A percentile compares a stretch with the other conserved stretches of the same genome.
Conservation (phyloP, 805 yeast genomes). For the Myxozyma geophila region DNA sequence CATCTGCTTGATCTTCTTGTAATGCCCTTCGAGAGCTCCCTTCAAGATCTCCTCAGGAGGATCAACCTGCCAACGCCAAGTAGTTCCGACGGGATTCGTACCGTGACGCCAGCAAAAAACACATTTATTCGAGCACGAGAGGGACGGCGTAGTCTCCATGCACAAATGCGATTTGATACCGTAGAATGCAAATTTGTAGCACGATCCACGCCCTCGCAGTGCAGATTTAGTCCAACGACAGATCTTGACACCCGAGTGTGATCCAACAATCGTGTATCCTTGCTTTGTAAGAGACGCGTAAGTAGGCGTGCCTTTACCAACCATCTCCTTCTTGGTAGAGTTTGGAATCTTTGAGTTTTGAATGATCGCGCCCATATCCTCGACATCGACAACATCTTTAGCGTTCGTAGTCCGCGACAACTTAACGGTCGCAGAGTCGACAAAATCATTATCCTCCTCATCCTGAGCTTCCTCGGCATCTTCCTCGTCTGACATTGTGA, state of each 20-base stretch:
- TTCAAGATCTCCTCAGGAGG: constrained; percentile 80
- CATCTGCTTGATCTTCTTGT: constrained; percentile 90
- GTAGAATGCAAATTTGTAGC: constrained; percentile 90
- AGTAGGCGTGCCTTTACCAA: constrained; percentile 86
- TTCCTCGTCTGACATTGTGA: constrained; percentile 62
- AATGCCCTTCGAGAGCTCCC: constrained; percentile 88
- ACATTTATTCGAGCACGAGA: constrained; percentile 93
- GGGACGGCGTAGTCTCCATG: constrained; percentile 93
- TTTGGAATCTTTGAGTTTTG: constrained; percentile 39
- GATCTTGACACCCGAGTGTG: constrained; percentile 92
- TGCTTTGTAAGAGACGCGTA: constrained; percentile 86
- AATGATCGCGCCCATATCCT: constrained; percentile 77
- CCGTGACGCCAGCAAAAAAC: constrained; percentile 98
- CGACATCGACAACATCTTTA: constrained; percentile 72
- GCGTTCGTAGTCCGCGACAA: constrained; percentile 43
- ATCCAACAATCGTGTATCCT: constrained; percentile 90
- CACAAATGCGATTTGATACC: constrained; percentile 90
- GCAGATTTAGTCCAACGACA: constrained; percentile 98
- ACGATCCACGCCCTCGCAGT: constrained; percentile 88
- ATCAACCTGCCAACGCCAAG: constrained; percentile 96
- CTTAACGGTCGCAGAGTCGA: constrained; percentile 24
- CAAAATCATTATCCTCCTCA: constrained; percentile 39
- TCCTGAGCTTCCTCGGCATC: constrained; percentile 46
- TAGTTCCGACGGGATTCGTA: constrained; percentile 93
- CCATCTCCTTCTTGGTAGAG: constrained; percentile 70